Evolutionary conservation across 768 basidiomycete species (phyloP), one percentile per base, ranked within the genome.

Genomic region (Aureoboletus auriporus): DNA sequence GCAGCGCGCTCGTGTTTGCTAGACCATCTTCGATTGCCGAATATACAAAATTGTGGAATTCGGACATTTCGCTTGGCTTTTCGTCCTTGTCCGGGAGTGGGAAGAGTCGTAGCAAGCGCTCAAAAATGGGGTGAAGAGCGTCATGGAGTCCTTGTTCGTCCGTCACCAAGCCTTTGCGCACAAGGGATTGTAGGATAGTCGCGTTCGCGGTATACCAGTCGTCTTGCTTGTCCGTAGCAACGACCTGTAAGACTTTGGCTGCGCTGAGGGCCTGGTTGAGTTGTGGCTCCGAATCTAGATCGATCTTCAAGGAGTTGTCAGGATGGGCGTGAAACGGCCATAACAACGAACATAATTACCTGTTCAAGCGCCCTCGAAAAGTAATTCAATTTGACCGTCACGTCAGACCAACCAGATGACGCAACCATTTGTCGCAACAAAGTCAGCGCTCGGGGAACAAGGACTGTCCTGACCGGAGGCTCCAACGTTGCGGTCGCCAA

Each of bases 331-430:
- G 2, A 14, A 6, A 34, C 8, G 10, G 9, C 33, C 23, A 31
- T 4, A 12, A 6, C 1, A 29, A 34, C 59, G 34, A 40, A 37
- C 31, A 17, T 17, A 23, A 23, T 4, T 58, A 89, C 93, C 73
- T 83, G 84, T 57, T 89, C 86, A 36, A 99, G 76, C 1, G 86
- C 78, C 29, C 91, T 78, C 42, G 85, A 79, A 71, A 99, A 97
- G 69, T 86, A 97, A 45, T 87, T 80, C 39, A 97, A 72, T 51
- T 96, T 95, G 53, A 97, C 84, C 7, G 87, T 89, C 6, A 97
- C 91, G 49, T 95, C 93, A 8, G 77, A 82, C 89, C 96, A 93
- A 8, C 93, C 93, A 41, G 77, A 77, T 1, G 88, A 83, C 2
- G 87, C 83, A 16, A 94, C 78, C 61, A 99, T 85, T 53, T 79